A percentile compares a stretch with the other conserved stretches of the same genome.
Conservation (phyloP, 257 asterid species). For the Knoxia roxburghii region DNA sequence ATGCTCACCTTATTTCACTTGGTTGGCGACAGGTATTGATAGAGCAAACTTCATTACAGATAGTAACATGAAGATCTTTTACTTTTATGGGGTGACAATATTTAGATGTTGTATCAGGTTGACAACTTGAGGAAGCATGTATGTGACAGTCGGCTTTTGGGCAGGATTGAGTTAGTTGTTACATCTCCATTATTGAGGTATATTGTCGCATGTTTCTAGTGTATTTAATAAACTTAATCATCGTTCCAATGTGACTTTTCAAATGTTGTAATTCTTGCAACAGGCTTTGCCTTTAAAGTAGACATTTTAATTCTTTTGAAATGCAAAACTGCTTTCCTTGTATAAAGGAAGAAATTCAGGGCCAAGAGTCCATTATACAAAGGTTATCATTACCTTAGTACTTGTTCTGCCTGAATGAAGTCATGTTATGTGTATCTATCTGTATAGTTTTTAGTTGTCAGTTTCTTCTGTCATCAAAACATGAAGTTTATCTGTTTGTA, state of each 20-base stretch:
- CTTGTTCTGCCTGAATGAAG: too few relatives aligned
- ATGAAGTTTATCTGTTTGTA: too few relatives aligned
- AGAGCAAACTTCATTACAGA: conserved; percentile 11
- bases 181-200: conserved; percentile 92
- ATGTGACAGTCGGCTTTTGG: conserved; percentile 63
- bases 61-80: conserved; percentile 3
- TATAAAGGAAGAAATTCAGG: neutral
- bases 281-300: neutral
- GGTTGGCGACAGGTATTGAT: conserved; percentile 84
- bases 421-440: too few relatives aligned
- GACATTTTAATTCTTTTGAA: neutral
- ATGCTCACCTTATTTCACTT: conserved; percentile 82
- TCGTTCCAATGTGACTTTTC: neutral
- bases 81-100: neutral
- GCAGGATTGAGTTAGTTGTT: conserved; percentile 71
- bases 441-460: too few relatives aligned
- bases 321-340: neutral
- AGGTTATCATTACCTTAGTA: too few relatives aligned
- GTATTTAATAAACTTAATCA: neutral
- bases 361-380: neutral
- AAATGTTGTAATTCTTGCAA: neutral
- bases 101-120: conserved; percentile 50
- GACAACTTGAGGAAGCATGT: conserved; percentile 85
- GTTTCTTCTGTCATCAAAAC: too few relatives aligned
- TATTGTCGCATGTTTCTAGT: conserved; percentile 13